phyloP scores from a whole-genome alignment of 2,329 filamentous ascomycete genomes.

The Apiospora phragmitis region DNA sequence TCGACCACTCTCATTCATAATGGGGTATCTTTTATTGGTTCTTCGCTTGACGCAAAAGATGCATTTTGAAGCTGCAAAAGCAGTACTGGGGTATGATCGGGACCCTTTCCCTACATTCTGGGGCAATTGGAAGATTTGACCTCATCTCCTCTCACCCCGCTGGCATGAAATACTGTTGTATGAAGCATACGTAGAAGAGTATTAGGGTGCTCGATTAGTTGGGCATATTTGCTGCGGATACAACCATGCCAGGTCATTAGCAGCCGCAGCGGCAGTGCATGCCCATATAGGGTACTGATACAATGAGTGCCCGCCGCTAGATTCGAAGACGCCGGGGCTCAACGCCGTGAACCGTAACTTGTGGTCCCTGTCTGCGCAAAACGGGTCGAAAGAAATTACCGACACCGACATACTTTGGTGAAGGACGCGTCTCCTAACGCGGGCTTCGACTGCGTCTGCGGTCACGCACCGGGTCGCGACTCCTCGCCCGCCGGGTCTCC shows the following conservation, averaged over 20 bases:
- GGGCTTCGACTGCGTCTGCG: constrained; percentile 27
- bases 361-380: background rate
- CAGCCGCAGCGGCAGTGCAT: background rate
- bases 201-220: background rate
- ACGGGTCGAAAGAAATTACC: background rate
- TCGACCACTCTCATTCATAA: background rate
- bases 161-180: background rate
- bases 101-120: background rate
- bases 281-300: background rate
- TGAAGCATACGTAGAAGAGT: background rate
- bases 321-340: background rate
- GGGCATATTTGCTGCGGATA: background rate
- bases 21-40: background rate
- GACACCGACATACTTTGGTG: background rate
- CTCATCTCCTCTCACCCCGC: background rate
- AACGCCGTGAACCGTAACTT: background rate
- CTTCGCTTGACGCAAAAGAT: background rate
- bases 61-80: background rate
- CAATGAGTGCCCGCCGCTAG: background rate
- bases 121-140: background rate
- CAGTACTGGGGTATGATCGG: background rate
- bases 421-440: constrained; percentile 20
- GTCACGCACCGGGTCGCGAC: constrained; percentile 21
- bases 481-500: constrained; percentile 20
- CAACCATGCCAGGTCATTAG: background rate